phyloP scores from a whole-genome alignment of 225 moss, liverwort and hornwort genomes.

The Anthoceros angustus region DNA sequence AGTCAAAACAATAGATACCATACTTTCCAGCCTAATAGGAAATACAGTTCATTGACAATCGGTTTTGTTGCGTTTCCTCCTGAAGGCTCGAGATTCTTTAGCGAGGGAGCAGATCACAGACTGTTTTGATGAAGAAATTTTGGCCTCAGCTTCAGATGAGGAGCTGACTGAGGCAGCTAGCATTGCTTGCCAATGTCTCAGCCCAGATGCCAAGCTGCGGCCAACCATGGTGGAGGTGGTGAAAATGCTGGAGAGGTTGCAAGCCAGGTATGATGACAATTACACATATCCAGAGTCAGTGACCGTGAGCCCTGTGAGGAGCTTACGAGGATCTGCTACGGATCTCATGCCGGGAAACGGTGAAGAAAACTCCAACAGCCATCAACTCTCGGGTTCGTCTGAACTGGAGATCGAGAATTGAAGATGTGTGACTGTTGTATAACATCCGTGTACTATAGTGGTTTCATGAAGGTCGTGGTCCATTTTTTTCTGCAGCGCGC shows the following conservation, averaged over 20 bases:
- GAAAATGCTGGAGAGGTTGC: not conserved
- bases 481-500: too few species aligned
- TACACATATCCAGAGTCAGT: not conserved
- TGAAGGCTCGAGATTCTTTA: not conserved
- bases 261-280: conserved; percentile 1
- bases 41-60: too few species aligned
- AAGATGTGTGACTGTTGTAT: too few species aligned
- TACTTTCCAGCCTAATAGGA: not conserved
- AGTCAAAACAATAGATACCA: not conserved
- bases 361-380: too few species aligned
- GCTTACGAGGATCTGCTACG: too few species aligned
- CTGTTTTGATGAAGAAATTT: not conserved
- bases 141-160: not conserved
- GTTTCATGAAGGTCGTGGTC: too few species aligned
- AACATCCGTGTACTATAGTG: too few species aligned
- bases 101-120: not conserved
- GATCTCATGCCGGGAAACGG: too few species aligned
- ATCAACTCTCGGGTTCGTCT: too few species aligned
- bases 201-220: not conserved
- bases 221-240: not conserved
- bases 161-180: not conserved
- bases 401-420: too few species aligned
- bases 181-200: not conserved
- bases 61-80: not conserved
- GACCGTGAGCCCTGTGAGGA: not conserved